phyloP scores from a whole-genome alignment of 2,329 filamentous ascomycete species.

The Elsinoe arachidis region DNA sequence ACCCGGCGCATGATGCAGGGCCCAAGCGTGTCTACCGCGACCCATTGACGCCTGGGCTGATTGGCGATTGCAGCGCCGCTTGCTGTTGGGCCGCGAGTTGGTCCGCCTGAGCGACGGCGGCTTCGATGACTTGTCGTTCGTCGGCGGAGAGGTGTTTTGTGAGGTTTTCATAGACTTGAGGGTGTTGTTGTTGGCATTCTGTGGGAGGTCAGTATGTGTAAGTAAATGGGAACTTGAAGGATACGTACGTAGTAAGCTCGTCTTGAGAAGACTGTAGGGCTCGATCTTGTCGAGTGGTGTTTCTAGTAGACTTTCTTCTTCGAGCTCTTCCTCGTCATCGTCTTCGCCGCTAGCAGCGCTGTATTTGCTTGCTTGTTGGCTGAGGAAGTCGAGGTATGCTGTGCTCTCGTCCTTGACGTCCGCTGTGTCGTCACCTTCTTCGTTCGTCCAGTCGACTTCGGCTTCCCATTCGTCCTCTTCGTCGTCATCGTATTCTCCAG shows the following conservation, averaged over 20 bases:
- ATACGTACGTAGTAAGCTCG: slow-evolving; percentile 68
- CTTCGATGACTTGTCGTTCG: slow-evolving; percentile 73
- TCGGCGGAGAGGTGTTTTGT: slow-evolving; percentile 70
- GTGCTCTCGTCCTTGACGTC: slow-evolving; percentile 82
- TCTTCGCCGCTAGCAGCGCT: slow-evolving; percentile 46
- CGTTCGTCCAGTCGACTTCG: slow-evolving; percentile 60
- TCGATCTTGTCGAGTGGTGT: slow-evolving; percentile 93
- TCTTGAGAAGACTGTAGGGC: slow-evolving; percentile 83
- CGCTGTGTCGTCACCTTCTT: slow-evolving; percentile 54
- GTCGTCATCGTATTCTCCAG: slow-evolving; percentile 64
- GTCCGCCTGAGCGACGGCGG: slow-evolving; percentile 64
- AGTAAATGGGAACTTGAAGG: not conserved
- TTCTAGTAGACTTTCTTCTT: slow-evolving; percentile 87
- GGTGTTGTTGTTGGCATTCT: slow-evolving; percentile 87
- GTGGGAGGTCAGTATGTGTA: slow-evolving; percentile 24
- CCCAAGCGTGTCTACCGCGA: not conserved
- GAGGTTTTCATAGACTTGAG: slow-evolving; percentile 74
- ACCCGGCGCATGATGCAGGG: too few species aligned
- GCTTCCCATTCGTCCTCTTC: slow-evolving; percentile 74
- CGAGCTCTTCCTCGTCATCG: slow-evolving; percentile 73
- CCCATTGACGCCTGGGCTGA: not conserved
- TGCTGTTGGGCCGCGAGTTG: slow-evolving; percentile 34
- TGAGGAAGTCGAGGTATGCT: slow-evolving; percentile 91
- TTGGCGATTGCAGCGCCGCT: not conserved
- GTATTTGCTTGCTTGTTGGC: slow-evolving; percentile 55